Percentiles rank a stretch among this genome's conserved stretches.
Evolutionary conservation across 176 grass and related monocot species (phyloP).

Genomic region (Triticum aestivum): IWGSC_CS_RefSeq_v2.1 NC_057803.1:615452510-615453009

Average conservation of each 20-base stretch:
- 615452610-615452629: background rate
- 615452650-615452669: background rate
- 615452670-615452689: background rate
- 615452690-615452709: background rate
- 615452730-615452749: too few species aligned
- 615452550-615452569: background rate
- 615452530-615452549: background rate
- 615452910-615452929: background rate
- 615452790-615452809: background rate
- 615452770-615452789: background rate
- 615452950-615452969: background rate
- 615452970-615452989: background rate
- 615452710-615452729: background rate
- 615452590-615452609: background rate
- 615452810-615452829: background rate
- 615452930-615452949: background rate
- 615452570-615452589: background rate
- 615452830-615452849: background rate
- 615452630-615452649: background rate
- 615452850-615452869: background rate
- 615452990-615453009: background rate
- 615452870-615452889: background rate
- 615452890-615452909: background rate
- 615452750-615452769: too few species aligned
- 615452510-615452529: background rate